phyloP scores from a whole-genome alignment of 108 stramenopile species.

The Aurantiochytrium sp. region DNA sequence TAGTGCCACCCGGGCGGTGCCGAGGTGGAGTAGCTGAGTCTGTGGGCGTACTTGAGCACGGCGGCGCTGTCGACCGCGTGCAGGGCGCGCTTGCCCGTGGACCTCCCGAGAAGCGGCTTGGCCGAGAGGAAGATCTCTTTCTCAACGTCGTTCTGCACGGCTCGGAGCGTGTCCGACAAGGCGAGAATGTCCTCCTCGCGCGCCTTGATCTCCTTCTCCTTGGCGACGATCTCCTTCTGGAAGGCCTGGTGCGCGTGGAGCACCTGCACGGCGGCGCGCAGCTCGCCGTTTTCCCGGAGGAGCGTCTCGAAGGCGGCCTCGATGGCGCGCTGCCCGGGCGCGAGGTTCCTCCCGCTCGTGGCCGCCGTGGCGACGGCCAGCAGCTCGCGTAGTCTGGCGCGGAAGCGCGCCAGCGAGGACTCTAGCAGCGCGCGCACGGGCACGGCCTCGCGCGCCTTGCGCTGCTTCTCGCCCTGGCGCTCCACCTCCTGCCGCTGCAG shows the following conservation, averaged over 20 bases:
- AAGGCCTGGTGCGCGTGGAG: constrained; percentile 18
- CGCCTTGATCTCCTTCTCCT: neutral
- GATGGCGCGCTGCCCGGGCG: neutral
- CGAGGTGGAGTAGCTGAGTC: neutral
- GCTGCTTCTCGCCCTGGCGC: neutral
- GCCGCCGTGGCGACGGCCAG: neutral
- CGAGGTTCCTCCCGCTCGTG: neutral
- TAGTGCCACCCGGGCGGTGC: constrained; percentile 16
- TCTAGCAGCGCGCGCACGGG: neutral
- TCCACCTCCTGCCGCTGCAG: too few relatives aligned
- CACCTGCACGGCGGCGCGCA: neutral
- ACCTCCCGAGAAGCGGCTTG: neutral
- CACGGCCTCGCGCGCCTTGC: neutral
- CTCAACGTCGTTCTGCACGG: neutral
- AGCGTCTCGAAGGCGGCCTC: neutral
- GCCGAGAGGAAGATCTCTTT: neutral
- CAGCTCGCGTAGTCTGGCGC: neutral
- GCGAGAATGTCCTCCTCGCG: neutral
- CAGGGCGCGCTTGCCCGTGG: neutral
- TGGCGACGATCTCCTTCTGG: neutral
- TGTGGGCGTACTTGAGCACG: neutral
- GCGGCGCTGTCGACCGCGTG: neutral
- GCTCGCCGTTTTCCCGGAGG: neutral
- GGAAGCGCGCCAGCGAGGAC: neutral
- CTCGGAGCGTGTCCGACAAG: neutral